Evolutionary conservation across 345 rosid genomes (phyloP).

Genomic region (Gossypium longicalyx): DNA sequence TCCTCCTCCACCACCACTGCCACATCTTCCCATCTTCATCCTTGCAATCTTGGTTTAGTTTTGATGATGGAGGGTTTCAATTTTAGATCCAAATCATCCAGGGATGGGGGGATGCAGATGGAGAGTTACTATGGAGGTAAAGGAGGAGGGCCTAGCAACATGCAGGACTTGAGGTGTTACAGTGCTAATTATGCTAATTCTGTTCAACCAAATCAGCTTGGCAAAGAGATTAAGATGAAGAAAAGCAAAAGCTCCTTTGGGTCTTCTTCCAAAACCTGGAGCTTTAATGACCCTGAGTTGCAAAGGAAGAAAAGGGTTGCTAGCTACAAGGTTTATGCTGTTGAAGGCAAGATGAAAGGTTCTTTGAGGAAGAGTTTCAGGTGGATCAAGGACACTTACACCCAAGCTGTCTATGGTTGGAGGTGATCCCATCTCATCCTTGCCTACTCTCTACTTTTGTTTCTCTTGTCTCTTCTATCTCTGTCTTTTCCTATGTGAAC

Average conservation of each 20-base stretch:
- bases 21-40: not conserved
- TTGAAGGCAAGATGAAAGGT: conserved; percentile 88
- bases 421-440: conserved; percentile 26
- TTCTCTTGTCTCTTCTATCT: not conserved
- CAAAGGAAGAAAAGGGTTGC: conserved; percentile 95
- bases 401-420: conserved; percentile 59
- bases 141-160: conserved; percentile 34
- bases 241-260: conserved; percentile 43
- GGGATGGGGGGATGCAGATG: conserved; percentile 34
- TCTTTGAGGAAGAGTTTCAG: conserved; percentile 76
- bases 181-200: conserved; percentile 37
- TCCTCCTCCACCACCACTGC: not conserved
- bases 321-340: conserved; percentile 70
- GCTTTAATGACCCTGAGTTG: conserved; percentile 73
- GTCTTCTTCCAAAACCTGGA: conserved; percentile 50
- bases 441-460: not conserved
- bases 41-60: not conserved
- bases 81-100: conserved; percentile 58
- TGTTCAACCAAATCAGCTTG: conserved; percentile 26
- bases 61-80: conserved; percentile 33
- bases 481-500: not conserved
- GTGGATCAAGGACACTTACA: conserved; percentile 81
- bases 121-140: conserved; percentile 30
- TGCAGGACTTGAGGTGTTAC: conserved; percentile 63
- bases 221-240: conserved; percentile 47